Evolutionary conservation across 805 yeast species (phyloP).

Genomic region (Candida stauntonica): DNA sequence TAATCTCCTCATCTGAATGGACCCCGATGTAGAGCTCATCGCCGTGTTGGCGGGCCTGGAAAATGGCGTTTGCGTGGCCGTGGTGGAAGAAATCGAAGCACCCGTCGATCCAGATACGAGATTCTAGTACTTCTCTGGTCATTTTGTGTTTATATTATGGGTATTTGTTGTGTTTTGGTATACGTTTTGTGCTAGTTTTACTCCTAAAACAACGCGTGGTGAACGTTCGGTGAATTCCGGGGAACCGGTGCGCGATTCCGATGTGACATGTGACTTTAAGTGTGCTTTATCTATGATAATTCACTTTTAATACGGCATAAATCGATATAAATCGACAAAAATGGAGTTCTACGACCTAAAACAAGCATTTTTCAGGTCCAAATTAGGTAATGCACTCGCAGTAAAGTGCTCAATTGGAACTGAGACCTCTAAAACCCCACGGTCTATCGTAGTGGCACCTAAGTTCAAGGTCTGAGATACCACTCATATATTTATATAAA

Average conservation of each 20-base stretch:
- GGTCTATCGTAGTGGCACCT: constrained; percentile 8
- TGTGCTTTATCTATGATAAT: too few relatives aligned
- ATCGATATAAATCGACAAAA: neutral
- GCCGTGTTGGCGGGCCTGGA: constrained; percentile 87
- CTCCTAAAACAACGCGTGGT: too few relatives aligned
- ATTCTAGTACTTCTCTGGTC: neutral
- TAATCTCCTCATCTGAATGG: constrained; percentile 86
- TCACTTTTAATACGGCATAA: too few relatives aligned
- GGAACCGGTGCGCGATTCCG: too few relatives aligned
- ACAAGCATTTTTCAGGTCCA: neutral
- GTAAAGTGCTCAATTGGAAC: constrained; percentile 8
- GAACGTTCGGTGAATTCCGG: too few relatives aligned
- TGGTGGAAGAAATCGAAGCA: constrained; percentile 98
- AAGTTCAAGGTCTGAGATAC: constrained; percentile 9
- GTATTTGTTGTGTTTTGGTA: neutral
- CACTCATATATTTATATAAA: neutral
- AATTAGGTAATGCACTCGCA: constrained; percentile 3
- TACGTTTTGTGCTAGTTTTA: too few relatives aligned
- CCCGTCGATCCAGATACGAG: constrained; percentile 90
- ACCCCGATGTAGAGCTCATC: constrained; percentile 78
- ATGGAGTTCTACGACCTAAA: constrained; percentile 1
- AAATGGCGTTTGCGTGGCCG: constrained; percentile 96
- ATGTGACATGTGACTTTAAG: too few relatives aligned
- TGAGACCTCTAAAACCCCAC: neutral
- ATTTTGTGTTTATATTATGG: too few relatives aligned